These are phyloP conservation scores for Xylariales sp. DNA, from an alignment of 2,329 filamentous ascomycete species.

Conservation along the genomic window DNA sequence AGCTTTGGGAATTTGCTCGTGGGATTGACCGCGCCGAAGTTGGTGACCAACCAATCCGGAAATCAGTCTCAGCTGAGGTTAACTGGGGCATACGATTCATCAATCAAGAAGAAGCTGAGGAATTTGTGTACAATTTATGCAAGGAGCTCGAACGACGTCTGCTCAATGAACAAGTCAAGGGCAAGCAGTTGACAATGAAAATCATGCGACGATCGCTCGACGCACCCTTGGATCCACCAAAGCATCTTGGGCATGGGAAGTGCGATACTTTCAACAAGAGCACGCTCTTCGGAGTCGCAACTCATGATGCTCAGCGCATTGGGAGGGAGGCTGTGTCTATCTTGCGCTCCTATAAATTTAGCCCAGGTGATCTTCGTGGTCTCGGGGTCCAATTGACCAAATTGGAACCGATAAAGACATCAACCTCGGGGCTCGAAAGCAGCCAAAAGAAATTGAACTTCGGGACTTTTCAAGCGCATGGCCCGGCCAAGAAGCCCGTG, in stretches of 20 bases:
- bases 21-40: constrained; percentile 85
- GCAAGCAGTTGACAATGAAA: constrained; percentile 86
- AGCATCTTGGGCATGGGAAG: constrained; percentile 91
- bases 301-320: constrained; percentile 66
- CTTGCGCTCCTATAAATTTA: constrained; percentile 75
- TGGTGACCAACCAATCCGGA: constrained; percentile 78
- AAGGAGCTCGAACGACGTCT: constrained; percentile 79
- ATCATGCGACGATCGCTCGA: constrained; percentile 85
- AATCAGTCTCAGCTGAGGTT: constrained; percentile 94
- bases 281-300: constrained; percentile 74
- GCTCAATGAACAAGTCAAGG: constrained; percentile 78
- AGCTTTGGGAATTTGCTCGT: constrained; percentile 82
- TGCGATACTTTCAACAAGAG: constrained; percentile 96
- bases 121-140: constrained; percentile 82
- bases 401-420: constrained; percentile 70
- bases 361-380: constrained; percentile 87
- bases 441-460: constrained; percentile 81
- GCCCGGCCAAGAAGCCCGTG: constrained; percentile 31
- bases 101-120: constrained; percentile 86
- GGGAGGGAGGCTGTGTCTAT: constrained; percentile 83
- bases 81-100: constrained; percentile 98
- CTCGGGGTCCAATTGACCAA: constrained; percentile 92
- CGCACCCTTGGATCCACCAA: constrained; percentile 85
- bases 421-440: constrained; percentile 52
- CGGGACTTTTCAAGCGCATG: constrained; percentile 43